A percentile compares a stretch with the other conserved stretches of the same genome.
Evolutionary conservation across 139 green algal species (phyloP).

Genomic region (Chlorella vulgaris): DNA sequence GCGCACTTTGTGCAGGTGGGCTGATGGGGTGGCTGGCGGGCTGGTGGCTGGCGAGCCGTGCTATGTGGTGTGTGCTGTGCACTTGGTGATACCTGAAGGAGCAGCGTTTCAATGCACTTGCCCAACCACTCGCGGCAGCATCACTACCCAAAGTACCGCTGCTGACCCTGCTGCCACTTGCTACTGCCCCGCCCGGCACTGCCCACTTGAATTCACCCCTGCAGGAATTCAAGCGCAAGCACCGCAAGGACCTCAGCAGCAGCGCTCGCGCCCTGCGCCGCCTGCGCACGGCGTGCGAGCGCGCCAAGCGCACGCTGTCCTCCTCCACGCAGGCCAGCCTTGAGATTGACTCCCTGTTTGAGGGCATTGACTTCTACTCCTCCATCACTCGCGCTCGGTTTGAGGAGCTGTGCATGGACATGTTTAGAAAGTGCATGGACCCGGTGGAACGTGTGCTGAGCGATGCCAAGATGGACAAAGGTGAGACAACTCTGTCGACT

Average conservation of each 20-base stretch:
- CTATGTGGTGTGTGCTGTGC: background rate
- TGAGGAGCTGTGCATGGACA: slow-evolving; percentile 99
- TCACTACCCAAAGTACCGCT: too few species aligned
- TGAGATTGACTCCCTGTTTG: slow-evolving; percentile 97
- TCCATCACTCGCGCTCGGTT: slow-evolving; percentile 97
- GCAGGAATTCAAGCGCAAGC: slow-evolving; percentile 99
- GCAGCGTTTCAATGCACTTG: too few species aligned
- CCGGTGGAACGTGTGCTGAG: slow-evolving; percentile 82
- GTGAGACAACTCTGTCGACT: background rate
- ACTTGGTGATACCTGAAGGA: background rate
- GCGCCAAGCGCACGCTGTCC: slow-evolving; percentile 78
- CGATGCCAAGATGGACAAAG: slow-evolving; percentile 35
- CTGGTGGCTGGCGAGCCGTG: background rate
- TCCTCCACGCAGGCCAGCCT: slow-evolving; percentile 91
- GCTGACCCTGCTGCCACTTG: too few species aligned
- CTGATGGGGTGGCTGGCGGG: slow-evolving; percentile 53
- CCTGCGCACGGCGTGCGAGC: slow-evolving; percentile 79
- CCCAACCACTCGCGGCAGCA: too few species aligned
- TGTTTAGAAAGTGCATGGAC: slow-evolving; percentile 99
- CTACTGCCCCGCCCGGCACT: too few species aligned
- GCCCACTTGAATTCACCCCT: too few species aligned
- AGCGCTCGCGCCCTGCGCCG: slow-evolving; percentile 82
- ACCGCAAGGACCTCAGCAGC: slow-evolving; percentile 96
- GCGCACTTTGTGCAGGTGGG: slow-evolving; percentile 76
- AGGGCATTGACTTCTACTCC: slow-evolving; percentile 98